Percentiles rank a stretch among this genome's conserved stretches.
phyloP scores from a whole-genome alignment of 2,329 filamentous ascomycete genomes.

The Basipetospora chlamydospora region DNA sequence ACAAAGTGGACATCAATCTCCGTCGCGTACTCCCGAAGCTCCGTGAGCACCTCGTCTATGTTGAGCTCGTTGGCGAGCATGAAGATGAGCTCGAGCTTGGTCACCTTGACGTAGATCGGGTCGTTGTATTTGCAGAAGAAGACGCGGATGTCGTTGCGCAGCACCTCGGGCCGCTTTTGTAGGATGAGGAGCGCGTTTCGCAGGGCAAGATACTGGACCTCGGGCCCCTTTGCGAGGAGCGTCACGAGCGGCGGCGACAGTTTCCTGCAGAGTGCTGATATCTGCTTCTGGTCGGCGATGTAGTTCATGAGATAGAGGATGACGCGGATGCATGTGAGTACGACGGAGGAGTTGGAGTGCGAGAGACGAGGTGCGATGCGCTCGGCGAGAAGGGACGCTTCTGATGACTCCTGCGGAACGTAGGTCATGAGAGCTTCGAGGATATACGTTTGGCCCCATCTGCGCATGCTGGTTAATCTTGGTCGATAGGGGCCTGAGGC shows the following conservation, averaged over 20 bases:
- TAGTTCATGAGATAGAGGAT: constrained; percentile 99
- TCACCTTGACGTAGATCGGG: constrained; percentile 98
- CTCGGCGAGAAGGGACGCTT: constrained; percentile 81
- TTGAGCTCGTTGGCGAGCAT: constrained; percentile 95
- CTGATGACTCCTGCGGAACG: constrained; percentile 77
- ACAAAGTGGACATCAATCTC: constrained; percentile 99
- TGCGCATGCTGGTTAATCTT: constrained; percentile 20
- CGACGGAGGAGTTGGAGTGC: constrained; percentile 92
- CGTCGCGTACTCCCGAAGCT: constrained; percentile 89
- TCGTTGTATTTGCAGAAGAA: constrained; percentile 99
- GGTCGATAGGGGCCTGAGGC: background rate
- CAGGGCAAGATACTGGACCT: constrained; percentile 94
- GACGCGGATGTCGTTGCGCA: constrained; percentile 91
- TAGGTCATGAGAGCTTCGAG: constrained; percentile 96
- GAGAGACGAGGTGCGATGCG: constrained; percentile 90
- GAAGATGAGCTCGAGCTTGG: constrained; percentile 95
- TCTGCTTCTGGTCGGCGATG: constrained; percentile 80
- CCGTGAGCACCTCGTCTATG: constrained; percentile 86
- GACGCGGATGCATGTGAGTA: constrained; percentile 89
- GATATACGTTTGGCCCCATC: constrained; percentile 98
- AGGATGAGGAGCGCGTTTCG: constrained; percentile 88
- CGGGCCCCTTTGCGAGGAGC: constrained; percentile 84
- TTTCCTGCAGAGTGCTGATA: constrained; percentile 76
- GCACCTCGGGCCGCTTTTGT: constrained; percentile 79
- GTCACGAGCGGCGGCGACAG: constrained; percentile 91